Evolutionary conservation across 2,329 filamentous ascomycete species (phyloP).

Genomic region (Conoideocrella luteorostrata): DNA sequence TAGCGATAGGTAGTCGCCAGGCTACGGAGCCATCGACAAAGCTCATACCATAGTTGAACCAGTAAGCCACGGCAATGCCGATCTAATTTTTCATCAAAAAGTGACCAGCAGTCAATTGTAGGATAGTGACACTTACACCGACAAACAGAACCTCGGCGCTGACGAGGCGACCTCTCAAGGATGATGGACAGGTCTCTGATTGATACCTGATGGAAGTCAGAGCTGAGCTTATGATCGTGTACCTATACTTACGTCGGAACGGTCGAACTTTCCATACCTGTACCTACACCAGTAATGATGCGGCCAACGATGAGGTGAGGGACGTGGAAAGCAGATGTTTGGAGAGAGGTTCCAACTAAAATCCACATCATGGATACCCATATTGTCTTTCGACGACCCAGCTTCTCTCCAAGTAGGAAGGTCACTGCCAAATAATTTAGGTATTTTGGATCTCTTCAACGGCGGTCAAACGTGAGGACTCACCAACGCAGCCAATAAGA

Average conservation of each 20-base stretch:
- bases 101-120: slow-evolving; percentile 37
- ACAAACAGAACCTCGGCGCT: no score
- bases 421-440: no score
- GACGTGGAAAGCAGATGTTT: slow-evolving; percentile 35
- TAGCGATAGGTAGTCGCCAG: slow-evolving; percentile 34
- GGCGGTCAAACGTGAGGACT: no score
- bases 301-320: slow-evolving; percentile 39
- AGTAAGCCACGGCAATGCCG: slow-evolving; percentile 38
- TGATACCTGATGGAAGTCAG: no score
- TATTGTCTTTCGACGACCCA: slow-evolving; percentile 38
- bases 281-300: slow-evolving; percentile 33
- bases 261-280: slow-evolving; percentile 4
- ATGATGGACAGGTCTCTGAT: no score
- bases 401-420: slow-evolving; percentile 36
- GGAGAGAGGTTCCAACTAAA: slow-evolving; percentile 38
- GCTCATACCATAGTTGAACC: slow-evolving; percentile 38
- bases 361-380: slow-evolving; percentile 36
- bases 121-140: no score
- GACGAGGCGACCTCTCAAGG: no score
- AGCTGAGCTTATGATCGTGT: no score
- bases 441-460: no score
- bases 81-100: slow-evolving; percentile 42
- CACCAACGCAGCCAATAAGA: no score
- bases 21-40: slow-evolving; percentile 23
- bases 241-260: slow-evolving; percentile 26